Percentiles rank a stretch among this genome's conserved stretches.
Conservation (phyloP, 139 green algal species). For the Zygnema circumcarinatum region DNA sequence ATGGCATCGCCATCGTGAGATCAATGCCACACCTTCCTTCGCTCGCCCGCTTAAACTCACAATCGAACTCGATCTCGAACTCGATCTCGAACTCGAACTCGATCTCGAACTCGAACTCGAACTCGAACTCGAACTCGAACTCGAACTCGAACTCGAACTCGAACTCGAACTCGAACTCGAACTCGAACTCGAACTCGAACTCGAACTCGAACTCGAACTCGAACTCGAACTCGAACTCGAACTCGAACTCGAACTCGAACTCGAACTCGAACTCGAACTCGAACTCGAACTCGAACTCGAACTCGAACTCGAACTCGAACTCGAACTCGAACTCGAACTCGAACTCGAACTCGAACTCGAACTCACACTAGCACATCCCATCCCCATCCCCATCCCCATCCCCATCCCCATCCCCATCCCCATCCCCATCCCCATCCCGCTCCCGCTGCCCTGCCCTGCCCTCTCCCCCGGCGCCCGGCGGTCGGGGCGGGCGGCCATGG, state of each 20-base stretch:
- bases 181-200: conserved; percentile 10
- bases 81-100: background rate
- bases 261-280: conserved; percentile 1
- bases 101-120: background rate
- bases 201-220: conserved; percentile 1
- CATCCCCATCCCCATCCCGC: background rate
- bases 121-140: conserved; percentile 10
- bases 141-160: background rate
- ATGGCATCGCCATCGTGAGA: too few species aligned
- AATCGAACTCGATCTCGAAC: background rate
- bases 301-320: conserved; percentile 1
- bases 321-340: conserved; percentile 4
- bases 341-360: background rate
- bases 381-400: too few species aligned
- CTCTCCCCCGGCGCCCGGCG: too few species aligned
- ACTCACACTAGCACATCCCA: background rate
- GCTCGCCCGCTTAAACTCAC: background rate
- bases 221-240: background rate
- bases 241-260: conserved; percentile 10
- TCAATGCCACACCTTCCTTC: too few species aligned
- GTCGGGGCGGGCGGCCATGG: background rate
- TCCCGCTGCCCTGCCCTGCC: background rate
- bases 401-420: background rate
- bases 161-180: background rate
- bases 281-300: background rate